Evolutionary conservation across 2,329 filamentous ascomycete genomes (phyloP).

Genomic region (Tolypocladium nubicola): DNA sequence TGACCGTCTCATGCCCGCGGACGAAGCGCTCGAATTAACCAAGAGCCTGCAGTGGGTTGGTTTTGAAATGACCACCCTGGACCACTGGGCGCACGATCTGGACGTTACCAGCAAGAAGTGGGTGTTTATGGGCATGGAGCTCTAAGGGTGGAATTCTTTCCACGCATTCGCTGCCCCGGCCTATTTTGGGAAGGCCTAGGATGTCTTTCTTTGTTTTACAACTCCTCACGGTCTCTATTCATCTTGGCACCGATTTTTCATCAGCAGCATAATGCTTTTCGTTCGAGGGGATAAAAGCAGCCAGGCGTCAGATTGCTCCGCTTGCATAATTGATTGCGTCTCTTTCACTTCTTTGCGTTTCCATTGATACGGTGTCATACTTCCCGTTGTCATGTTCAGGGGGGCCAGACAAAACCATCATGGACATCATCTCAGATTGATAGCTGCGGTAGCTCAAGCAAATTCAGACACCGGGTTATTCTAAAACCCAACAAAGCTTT

Average conservation of each 20-base stretch:
- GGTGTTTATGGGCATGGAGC: constrained; percentile 83
- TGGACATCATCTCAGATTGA: not conserved
- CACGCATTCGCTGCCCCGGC: constrained; percentile 5
- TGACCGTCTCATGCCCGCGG: constrained; percentile 55
- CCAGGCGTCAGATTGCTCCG: not conserved
- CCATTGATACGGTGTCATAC: not conserved
- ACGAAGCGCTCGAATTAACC: constrained; percentile 56
- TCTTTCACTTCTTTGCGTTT: not conserved
- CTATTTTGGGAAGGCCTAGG: constrained; percentile 1
- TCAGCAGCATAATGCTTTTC: not conserved
- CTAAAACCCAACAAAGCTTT: not conserved
- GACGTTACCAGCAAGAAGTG: constrained; percentile 66
- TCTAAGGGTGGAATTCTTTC: constrained; percentile 36
- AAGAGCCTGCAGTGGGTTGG: constrained; percentile 90
- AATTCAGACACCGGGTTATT: not conserved
- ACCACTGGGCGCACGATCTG: constrained; percentile 56
- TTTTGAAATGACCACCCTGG: constrained; percentile 72
- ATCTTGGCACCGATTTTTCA: not conserved
- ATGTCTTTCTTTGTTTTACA: constrained; percentile 5
- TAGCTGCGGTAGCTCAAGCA: not conserved
- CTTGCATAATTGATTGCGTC: not conserved
- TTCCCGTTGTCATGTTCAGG: not conserved
- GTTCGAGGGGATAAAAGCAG: not conserved
- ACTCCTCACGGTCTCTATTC: not conserved
- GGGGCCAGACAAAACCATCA: not conserved